phyloP scores from a whole-genome alignment of 192 early-diverging fungal species.

The Linnemannia exigua region DNA sequence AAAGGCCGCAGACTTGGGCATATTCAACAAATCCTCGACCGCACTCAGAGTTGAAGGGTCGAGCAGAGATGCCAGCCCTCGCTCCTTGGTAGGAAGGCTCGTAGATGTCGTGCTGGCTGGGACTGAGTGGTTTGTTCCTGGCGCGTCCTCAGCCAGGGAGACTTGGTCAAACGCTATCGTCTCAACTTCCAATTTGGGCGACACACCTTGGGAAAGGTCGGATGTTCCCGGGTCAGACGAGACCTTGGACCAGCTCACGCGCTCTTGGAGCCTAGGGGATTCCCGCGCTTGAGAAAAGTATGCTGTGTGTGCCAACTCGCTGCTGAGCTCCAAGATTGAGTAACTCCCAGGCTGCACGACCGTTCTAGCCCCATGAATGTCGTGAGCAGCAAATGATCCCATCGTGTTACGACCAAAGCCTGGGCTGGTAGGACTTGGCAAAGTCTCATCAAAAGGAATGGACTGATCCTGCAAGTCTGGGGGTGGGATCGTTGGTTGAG shows the following conservation, averaged over 20 bases:
- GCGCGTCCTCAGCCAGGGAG: constrained; percentile 30
- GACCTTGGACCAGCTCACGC: not conserved
- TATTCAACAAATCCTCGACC: constrained; percentile 44
- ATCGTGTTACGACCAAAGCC: not conserved
- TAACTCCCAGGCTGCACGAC: constrained; percentile 25
- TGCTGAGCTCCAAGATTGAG: constrained; percentile 39
- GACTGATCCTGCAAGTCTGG: not conserved
- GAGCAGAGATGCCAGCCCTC: constrained; percentile 30
- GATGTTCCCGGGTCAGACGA: constrained; percentile 7
- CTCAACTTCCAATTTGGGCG: constrained; percentile 2
- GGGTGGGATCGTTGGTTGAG: not conserved
- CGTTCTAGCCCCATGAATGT: not conserved
- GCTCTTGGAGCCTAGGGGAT: constrained; percentile 25
- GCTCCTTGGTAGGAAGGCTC: constrained; percentile 17
- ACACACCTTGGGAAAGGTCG: not conserved
- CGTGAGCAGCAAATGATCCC: not conserved
- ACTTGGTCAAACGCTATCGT: constrained; percentile 36
- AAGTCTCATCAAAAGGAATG: constrained; percentile 13
- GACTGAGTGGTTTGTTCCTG: not conserved
- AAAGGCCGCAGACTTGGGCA: constrained; percentile 54
- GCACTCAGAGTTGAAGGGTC: constrained; percentile 45
- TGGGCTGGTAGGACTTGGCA: not conserved
- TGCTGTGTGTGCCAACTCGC: constrained; percentile 7
- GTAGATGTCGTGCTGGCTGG: not conserved
- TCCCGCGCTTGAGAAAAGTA: constrained; percentile 32